These are phyloP conservation scores for Raphanus raphanistrum DNA, from an alignment of 345 rosid genomes.

Conservation along the genomic window DNA sequence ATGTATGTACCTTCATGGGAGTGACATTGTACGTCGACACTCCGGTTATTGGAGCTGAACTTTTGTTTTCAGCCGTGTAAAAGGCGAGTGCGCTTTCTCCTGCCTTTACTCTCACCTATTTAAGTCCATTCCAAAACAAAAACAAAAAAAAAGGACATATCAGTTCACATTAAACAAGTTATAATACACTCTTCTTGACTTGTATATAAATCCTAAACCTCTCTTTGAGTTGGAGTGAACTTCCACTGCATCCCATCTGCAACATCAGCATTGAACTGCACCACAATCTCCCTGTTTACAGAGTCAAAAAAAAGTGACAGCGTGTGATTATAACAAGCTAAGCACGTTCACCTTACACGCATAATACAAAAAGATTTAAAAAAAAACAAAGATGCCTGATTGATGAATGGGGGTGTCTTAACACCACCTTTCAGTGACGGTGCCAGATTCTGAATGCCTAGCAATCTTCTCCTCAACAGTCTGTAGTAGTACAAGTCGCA, in stretches of 20 bases:
- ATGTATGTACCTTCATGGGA: constrained; percentile 72
- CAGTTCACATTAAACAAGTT: constrained; percentile 4
- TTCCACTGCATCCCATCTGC: constrained; percentile 99
- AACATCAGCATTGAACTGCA: constrained; percentile 96
- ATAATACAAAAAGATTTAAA: no score
- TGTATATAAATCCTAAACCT: constrained; percentile 44
- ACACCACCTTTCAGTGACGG: constrained; percentile 64
- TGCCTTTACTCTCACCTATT: constrained; percentile 85
- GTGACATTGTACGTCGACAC: constrained; percentile 90
- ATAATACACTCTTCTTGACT: constrained; percentile 5
- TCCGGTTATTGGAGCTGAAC: constrained; percentile 74
- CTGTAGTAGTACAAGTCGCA: constrained; percentile 30
- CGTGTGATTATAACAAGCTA: constrained; percentile 4
- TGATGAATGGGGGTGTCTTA: background rate
- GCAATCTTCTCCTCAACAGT: constrained; percentile 94
- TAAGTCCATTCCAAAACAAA: constrained; percentile 26
- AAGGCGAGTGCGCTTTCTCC: constrained; percentile 98
- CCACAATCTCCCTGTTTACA: constrained; percentile 72
- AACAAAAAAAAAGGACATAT: background rate
- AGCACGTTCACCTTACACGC: constrained; percentile 9
- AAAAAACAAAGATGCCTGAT: background rate
- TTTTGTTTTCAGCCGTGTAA: constrained; percentile 89
- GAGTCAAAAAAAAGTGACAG: background rate
- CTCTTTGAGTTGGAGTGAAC: constrained; percentile 93
- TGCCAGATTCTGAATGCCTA: constrained; percentile 78